phyloP scores from a whole-genome alignment of 2,329 filamentous ascomycete species.

The Chaetomium olivaceum region DNA sequence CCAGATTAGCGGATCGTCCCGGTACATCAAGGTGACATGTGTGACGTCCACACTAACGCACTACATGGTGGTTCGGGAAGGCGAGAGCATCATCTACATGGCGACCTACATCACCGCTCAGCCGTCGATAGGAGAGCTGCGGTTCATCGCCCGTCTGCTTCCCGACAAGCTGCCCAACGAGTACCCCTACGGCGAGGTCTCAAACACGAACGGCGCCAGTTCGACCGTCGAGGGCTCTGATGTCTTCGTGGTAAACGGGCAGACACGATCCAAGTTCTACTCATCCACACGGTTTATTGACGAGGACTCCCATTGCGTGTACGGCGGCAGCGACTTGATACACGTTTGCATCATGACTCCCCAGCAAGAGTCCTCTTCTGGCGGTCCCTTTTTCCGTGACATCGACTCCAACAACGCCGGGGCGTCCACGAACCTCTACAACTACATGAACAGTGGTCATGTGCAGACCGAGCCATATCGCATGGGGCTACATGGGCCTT shows the following conservation, averaged over 20 bases:
- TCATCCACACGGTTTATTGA: constrained; percentile 70
- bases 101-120: constrained; percentile 62
- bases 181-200: constrained; percentile 55
- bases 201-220: constrained; percentile 54
- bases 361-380: constrained; percentile 60
- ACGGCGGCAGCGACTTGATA: constrained; percentile 47
- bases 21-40: constrained; percentile 63
- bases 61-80: constrained; percentile 61
- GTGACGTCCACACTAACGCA: constrained; percentile 61
- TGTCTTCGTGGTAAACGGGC: constrained; percentile 59
- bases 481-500: constrained; percentile 66
- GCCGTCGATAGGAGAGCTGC: constrained; percentile 59
- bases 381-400: constrained; percentile 66
- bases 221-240: constrained; percentile 59
- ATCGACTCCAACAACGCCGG: constrained; percentile 67
- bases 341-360: constrained; percentile 64
- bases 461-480: constrained; percentile 62
- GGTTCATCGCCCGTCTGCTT: constrained; percentile 63
- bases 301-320: constrained; percentile 63
- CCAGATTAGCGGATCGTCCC: constrained; percentile 38
- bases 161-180: constrained; percentile 52
- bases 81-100: constrained; percentile 62
- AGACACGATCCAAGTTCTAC: constrained; percentile 71
- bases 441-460: constrained; percentile 69
- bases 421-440: constrained; percentile 59